Percentiles rank a stretch among this genome's conserved stretches.
These are phyloP conservation scores for Fomitopsis schrenkii DNA, from an alignment of 1,284 basidiomycete species.

Conservation along the genomic window DNA sequence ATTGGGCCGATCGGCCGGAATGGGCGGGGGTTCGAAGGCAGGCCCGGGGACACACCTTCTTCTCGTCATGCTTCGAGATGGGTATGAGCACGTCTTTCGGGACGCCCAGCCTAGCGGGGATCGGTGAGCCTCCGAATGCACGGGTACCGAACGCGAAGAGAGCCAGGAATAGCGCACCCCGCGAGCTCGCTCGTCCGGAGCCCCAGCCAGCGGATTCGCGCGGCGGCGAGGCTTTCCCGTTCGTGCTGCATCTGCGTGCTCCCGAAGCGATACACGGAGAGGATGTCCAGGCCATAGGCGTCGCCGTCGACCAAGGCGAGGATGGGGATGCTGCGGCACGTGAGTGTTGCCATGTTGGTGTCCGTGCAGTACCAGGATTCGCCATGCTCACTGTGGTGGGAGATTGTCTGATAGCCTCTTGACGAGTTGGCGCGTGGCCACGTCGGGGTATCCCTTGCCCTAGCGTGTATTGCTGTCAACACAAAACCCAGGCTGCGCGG, in stretches of 20 bases:
- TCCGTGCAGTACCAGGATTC: neutral
- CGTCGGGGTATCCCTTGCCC: constrained; percentile 94
- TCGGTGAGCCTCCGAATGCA: neutral
- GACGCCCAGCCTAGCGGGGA: constrained; percentile 48
- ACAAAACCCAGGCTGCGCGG: neutral
- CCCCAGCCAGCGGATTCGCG: constrained; percentile 75
- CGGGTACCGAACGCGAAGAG: neutral
- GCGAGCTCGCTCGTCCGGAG: constrained; percentile 66
- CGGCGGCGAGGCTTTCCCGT: constrained; percentile 55
- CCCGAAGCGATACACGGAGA: constrained; percentile 79
- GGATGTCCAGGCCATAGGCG: constrained; percentile 86
- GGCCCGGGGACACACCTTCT: constrained; percentile 48
- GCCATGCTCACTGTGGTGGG: constrained; percentile 38
- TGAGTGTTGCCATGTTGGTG: neutral
- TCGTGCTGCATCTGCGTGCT: constrained; percentile 64
- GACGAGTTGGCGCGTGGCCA: constrained; percentile 82
- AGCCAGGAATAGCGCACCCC: constrained; percentile 34
- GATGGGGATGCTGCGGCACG: constrained; percentile 55
- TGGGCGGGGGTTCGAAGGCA: neutral
- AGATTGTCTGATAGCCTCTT: constrained; percentile 65
- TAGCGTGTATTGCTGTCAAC: constrained; percentile 25
- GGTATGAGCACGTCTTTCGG: constrained; percentile 61
- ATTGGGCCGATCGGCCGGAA: neutral
- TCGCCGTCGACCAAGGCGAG: constrained; percentile 85
- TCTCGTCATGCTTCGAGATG: constrained; percentile 68